phyloP scores from a whole-genome alignment of 2,329 filamentous ascomycete species.

The Penicillium sp. region DNA sequence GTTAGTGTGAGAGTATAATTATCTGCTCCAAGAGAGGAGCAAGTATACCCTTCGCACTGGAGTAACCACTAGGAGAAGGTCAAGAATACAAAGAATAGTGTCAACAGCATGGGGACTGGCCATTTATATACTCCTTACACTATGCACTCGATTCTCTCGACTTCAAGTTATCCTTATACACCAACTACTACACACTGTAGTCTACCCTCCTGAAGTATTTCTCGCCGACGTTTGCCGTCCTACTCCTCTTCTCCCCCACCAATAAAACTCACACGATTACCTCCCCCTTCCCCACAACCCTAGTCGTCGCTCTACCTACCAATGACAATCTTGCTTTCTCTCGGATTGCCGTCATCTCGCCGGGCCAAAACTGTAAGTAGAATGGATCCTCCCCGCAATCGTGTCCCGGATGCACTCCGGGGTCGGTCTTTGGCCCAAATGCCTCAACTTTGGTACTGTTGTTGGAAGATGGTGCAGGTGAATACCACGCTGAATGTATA shows the following conservation, averaged over 20 bases:
- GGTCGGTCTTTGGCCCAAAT: slow-evolving; percentile 12
- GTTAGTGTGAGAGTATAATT: not conserved
- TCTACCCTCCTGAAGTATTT: no score
- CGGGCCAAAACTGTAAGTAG: not conserved
- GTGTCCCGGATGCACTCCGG: not conserved
- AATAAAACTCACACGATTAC: slow-evolving; percentile 13
- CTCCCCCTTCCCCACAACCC: slow-evolving; percentile 10
- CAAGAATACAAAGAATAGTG: no score
- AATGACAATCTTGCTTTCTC: slow-evolving; percentile 1
- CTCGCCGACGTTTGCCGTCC: no score
- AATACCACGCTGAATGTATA: slow-evolving; percentile 10
- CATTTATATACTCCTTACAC: no score
- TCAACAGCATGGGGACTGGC: no score
- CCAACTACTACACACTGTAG: no score
- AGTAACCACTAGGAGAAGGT: no score
- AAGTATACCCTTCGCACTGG: no score
- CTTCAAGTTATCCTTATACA: no score
- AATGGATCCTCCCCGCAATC: slow-evolving; percentile 6
- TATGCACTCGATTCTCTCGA: no score
- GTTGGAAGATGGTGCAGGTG: no score
- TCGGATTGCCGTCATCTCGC: slow-evolving; percentile 17
- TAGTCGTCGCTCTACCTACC: slow-evolving; percentile 14
- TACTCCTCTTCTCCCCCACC: not conserved
- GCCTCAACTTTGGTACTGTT: not conserved
- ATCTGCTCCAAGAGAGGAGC: no score